phyloP scores from a whole-genome alignment of 2,329 filamentous ascomycete genomes.

The Lizonia empirigonia region DNA sequence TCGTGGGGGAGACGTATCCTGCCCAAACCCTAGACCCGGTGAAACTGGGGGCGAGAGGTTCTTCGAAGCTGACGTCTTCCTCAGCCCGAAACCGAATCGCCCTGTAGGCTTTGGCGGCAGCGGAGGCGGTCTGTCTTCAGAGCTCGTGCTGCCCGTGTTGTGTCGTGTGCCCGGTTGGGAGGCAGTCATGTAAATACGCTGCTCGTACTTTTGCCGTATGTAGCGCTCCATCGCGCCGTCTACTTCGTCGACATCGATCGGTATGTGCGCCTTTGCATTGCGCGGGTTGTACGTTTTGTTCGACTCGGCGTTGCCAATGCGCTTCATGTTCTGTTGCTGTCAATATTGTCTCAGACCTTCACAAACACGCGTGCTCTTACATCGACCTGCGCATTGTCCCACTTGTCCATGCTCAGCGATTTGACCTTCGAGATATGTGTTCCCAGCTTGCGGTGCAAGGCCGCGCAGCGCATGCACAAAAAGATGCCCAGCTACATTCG shows the following conservation, averaged over 20 bases:
- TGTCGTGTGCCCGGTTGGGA: constrained; percentile 54
- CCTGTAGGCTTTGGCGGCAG: constrained; percentile 65
- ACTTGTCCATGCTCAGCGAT: constrained; percentile 97
- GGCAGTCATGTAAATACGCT: constrained; percentile 57
- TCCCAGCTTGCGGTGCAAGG: constrained; percentile 92
- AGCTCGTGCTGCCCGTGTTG: constrained; percentile 62
- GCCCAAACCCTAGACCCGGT: constrained; percentile 42
- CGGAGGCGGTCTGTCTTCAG: constrained; percentile 62
- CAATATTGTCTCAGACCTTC: constrained; percentile 3
- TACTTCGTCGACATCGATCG: constrained; percentile 88
- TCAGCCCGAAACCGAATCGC: constrained; percentile 68
- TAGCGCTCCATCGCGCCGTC: constrained; percentile 95
- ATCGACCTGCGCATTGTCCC: constrained; percentile 95
- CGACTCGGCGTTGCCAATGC: constrained; percentile 81
- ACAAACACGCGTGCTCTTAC: constrained; percentile 58
- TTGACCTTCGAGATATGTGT: constrained; percentile 99
- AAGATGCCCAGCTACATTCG: constrained; percentile 81
- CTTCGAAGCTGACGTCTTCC: constrained; percentile 72
- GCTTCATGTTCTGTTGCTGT: constrained; percentile 80
- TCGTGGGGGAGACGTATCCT: constrained; percentile 47
- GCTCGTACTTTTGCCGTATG: constrained; percentile 92
- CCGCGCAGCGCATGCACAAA: constrained; percentile 95
- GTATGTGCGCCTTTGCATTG: constrained; percentile 80
- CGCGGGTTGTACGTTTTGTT: constrained; percentile 91
- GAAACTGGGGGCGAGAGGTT: constrained; percentile 56